Base-by-base conservation (phyloP, 202 grass and related monocot genomes). In the Digitaria exilis region DNA sequence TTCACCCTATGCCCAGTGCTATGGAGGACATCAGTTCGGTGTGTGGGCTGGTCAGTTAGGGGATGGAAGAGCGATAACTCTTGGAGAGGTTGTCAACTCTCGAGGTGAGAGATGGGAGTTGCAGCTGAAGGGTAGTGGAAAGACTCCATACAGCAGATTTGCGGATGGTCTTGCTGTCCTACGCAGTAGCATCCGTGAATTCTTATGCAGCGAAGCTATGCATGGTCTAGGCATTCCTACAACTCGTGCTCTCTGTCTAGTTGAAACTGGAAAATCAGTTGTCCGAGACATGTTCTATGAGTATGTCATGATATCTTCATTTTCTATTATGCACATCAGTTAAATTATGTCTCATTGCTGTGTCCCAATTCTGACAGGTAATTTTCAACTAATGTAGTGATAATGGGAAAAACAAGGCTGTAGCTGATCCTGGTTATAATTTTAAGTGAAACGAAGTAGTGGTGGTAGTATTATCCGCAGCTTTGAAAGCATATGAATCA, bases 271-370 rank as follows among this genome's bases (percentile, higher is more conserved):
- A 17, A 98, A 96, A 86, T 80, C 80, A 73, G 96, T 98, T 78
- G 86, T 88, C 16, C 85, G 96, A 78, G 96, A 98, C 75, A 96
- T 98, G 93, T 98, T 98, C 75, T 98, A 98, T 34, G 96, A 98
- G 96, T 98, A 98, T 86, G 92, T 86, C 73, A 61, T 25, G 5
- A 59, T 58, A 66, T 82, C 78, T 62, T 82, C 7, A 17, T 65
- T 65, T 76, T 81, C 76, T 63, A 62, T n/a, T 54, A 21, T 85
- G 32, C 6, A 26, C 16, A 9, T n/a, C n/a, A n/a, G n/a, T 75
- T 75, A 18, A 43, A 43, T 66, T 1, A 30, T 69, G 6, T 44
- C 11, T 39, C 13, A 31, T 44, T 15, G 10, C 17, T 58, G 17
- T 57, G 6, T 37, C 32, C 50, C 49, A 56, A 32, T 73, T 54